Percentiles rank a stretch among this genome's conserved stretches.
These are phyloP conservation scores for Neoascochyta sp. DNA, from an alignment of 2,329 filamentous ascomycete genomes.

Conservation along the genomic window DNA sequence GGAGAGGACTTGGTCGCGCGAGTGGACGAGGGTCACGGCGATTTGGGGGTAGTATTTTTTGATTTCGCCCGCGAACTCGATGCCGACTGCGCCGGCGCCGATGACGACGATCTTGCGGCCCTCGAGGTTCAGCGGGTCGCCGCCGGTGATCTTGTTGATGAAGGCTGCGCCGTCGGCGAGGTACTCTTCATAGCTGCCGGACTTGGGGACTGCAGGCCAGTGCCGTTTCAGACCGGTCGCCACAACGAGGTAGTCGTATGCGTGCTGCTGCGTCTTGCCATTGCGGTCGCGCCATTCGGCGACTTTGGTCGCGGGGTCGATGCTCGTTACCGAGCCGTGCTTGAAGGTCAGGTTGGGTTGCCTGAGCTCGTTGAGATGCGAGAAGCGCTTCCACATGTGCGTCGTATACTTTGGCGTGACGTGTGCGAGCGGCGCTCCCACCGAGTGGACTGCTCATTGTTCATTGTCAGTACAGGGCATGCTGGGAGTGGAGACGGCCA, in stretches of 20 bases:
- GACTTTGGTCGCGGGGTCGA: conserved; percentile 59
- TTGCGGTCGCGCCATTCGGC: conserved; percentile 54
- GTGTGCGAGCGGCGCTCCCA: conserved; percentile 70
- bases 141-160: conserved; percentile 46
- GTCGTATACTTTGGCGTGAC: conserved; percentile 60
- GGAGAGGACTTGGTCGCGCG: conserved; percentile 65
- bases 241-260: conserved; percentile 73
- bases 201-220: conserved; percentile 71
- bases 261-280: conserved; percentile 43
- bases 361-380: conserved; percentile 64
- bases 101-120: conserved; percentile 62
- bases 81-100: conserved; percentile 75
- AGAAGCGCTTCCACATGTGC: conserved; percentile 68
- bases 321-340: conserved; percentile 59
- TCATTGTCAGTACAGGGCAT: conserved; percentile 16
- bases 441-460: conserved; percentile 60
- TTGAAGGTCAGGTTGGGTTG: conserved; percentile 60
- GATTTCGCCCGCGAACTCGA: conserved; percentile 77
- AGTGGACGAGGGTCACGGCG: conserved; percentile 72
- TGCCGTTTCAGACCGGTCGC: conserved; percentile 66
- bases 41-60: conserved; percentile 63
- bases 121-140: conserved; percentile 21
- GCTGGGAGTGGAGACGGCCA: conserved; percentile 4
- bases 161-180: conserved; percentile 60
- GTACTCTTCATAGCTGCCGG: conserved; percentile 59